Evolutionary conservation across 129 eudicot genomes (phyloP).

Genomic region (Solidago caesia): DNA sequence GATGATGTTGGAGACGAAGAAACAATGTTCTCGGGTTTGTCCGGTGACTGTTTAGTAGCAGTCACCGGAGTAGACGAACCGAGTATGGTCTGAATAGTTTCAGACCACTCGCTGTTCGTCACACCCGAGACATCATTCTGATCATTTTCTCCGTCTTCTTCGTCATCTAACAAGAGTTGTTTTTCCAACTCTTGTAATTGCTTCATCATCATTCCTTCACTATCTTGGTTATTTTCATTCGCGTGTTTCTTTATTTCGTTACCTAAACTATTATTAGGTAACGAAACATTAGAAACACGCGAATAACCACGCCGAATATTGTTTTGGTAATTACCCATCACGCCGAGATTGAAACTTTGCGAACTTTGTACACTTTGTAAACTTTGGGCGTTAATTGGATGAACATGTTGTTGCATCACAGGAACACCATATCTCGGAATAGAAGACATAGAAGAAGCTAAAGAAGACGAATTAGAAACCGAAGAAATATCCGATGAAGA

Average conservation of each 20-base stretch:
- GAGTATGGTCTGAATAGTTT: constrained; percentile 60
- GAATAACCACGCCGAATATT: constrained; percentile 11
- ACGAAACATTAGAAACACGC: neutral
- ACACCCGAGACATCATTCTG: constrained; percentile 61
- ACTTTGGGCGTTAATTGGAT: constrained; percentile 6
- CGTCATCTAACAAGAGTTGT: constrained; percentile 65
- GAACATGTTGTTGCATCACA: constrained; percentile 17
- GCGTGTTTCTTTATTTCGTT: neutral
- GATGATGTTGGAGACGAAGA: constrained; percentile 78
- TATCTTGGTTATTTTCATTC: constrained; percentile 11
- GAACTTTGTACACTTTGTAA: constrained; percentile 2
- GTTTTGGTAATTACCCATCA: constrained; percentile 22
- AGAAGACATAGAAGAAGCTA: neutral
- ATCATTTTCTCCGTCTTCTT: constrained; percentile 50
- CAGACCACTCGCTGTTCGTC: constrained; percentile 88
- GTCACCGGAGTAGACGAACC: constrained; percentile 33
- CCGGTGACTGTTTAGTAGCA: neutral
- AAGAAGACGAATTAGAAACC: constrained; percentile 29
- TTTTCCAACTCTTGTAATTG: constrained; percentile 69
- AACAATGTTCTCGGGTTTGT: constrained; percentile 33
- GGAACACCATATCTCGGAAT: constrained; percentile 40
- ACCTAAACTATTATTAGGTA: constrained; percentile 1
- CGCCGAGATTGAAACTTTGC: neutral
- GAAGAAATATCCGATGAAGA: constrained; percentile 33
- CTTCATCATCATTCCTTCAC: constrained; percentile 63